These are phyloP conservation scores for Lodderomyces orthopsilosis DNA, from an alignment of 1,139 yeast genomes.

Conservation along the genomic window DNA sequence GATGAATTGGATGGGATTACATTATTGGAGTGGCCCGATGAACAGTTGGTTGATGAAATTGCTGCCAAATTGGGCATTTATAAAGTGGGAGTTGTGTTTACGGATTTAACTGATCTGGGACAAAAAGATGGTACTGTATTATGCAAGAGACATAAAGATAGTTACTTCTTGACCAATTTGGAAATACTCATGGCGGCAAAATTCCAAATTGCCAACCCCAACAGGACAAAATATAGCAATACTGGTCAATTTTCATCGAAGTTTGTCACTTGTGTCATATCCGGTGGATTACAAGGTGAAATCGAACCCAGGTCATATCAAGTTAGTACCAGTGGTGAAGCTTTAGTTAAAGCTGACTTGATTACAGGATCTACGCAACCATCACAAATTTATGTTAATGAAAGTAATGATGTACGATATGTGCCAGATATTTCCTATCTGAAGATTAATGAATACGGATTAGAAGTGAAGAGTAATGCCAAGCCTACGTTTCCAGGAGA, in stretches of 20 bases:
- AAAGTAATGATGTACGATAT: constrained; percentile 66
- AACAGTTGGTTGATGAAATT: constrained; percentile 49
- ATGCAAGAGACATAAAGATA: constrained; percentile 89
- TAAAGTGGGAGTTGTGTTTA: constrained; percentile 81
- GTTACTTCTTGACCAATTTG: constrained; percentile 81
- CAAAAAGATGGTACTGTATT: constrained; percentile 82
- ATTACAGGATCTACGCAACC: constrained; percentile 91
- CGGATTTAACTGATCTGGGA: constrained; percentile 89
- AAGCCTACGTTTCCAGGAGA: constrained; percentile 97
- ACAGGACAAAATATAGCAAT: constrained; percentile 61
- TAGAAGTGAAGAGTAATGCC: constrained; percentile 84
- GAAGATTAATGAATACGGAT: constrained; percentile 82
- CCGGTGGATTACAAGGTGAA: constrained; percentile 83
- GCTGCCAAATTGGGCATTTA: constrained; percentile 62
- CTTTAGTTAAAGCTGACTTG: constrained; percentile 80
- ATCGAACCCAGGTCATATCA: constrained; percentile 92
- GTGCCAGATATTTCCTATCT: constrained; percentile 93
- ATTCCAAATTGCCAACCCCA: constrained; percentile 69
- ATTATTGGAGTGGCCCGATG: constrained; percentile 61
- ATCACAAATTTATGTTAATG: constrained; percentile 77
- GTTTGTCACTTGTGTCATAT: constrained; percentile 87
- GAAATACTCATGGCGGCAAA: constrained; percentile 86
- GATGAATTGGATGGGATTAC: constrained; percentile 86
- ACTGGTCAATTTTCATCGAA: constrained; percentile 78
- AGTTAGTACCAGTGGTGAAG: constrained; percentile 85